Base-by-base conservation (phyloP, 2,329 filamentous ascomycete genomes). In the Leptographium procerum region DNA sequence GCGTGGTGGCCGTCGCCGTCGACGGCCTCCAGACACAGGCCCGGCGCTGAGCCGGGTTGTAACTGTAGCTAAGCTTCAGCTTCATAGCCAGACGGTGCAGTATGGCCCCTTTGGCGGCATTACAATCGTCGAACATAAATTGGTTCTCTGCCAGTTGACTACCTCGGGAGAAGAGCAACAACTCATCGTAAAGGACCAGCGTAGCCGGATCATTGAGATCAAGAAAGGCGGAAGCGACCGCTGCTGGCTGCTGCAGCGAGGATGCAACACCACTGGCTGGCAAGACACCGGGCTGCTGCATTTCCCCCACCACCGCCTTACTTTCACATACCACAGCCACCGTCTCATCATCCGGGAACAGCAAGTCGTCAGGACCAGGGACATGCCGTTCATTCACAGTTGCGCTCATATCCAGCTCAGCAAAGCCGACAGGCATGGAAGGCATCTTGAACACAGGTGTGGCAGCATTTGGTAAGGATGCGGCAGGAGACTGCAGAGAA, bases 31-130 rank as follows among this genome's bases (percentile, higher is more conserved):
- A 66, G 54, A 69, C 62, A 1, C 60, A 63, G 0, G 65, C 67
- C 26, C 64, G 61, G 7, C 58, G 63, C 50, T 61, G 63, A 2
- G 61, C 59, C 1, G 65, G 63, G 28, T 69, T 65, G 47, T 67
- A 67, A 45, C 61, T 65, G 58, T 68, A 68, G 48, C 62, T 65
- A 28, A 69, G 63, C 13, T 64, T 64, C 6, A 68, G 62, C 52
- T 65, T 65, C 47, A 68, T 61, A 16, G 67, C 65, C 28, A 69
- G 58, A 6, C 58, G 60, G 57, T 67, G 66, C 57, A 69, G 36
- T 9, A 66, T 48, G 33, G 64, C 59, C n/a, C 66, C 66, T 50
- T 68, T 67, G 45, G 63, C 59, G 0, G 63, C 52, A 28, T 67
- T 64, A 54, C 66, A 68, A 47, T 65, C 61, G 50, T 65, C 64